Percentiles rank a stretch among this genome's conserved stretches.
Conservation (phyloP, 2,329 filamentous ascomycete species). For the Pochonia chlamydosporia region DNA sequence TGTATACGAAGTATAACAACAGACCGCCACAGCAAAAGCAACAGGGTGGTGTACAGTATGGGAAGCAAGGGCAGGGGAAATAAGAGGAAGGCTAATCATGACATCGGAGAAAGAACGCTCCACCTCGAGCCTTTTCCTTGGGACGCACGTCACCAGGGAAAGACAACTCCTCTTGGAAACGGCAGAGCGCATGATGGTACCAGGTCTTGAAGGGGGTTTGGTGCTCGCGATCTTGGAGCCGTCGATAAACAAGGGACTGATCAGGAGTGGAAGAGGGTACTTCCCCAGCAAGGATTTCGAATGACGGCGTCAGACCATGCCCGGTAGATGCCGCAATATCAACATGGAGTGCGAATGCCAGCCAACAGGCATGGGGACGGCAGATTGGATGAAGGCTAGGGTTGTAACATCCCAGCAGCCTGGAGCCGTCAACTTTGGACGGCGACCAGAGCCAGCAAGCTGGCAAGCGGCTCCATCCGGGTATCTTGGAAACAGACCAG, state of each 20-base stretch:
- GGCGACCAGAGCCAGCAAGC: conserved; percentile 4
- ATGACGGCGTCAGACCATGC: conserved; percentile 1
- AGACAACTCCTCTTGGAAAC: too few species aligned
- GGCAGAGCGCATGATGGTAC: not conserved
- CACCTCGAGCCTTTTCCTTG: not conserved
- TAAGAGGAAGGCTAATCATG: not conserved
- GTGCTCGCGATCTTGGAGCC: not conserved
- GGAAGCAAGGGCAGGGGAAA: conserved; percentile 2
- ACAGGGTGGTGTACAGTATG: conserved; percentile 3
- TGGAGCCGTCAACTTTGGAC: not conserved
- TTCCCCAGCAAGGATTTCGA: not conserved
- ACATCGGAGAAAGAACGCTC: conserved; percentile 1
- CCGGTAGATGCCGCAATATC: conserved; percentile 2
- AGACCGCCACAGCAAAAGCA: conserved; percentile 8
- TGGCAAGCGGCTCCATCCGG: conserved; percentile 10
- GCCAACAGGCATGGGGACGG: not conserved
- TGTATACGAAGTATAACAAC: not conserved
- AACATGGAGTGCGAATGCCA: not conserved
- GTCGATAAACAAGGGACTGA: too few species aligned
- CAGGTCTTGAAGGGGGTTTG: not conserved
- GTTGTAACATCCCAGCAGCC: not conserved
- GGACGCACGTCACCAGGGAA: not conserved
- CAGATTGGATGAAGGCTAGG: not conserved
- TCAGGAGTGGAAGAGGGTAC: not conserved
- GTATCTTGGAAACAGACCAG: conserved; percentile 12